Conservation (phyloP, 805 yeast genomes). For the Candida endomychidarum region DNA sequence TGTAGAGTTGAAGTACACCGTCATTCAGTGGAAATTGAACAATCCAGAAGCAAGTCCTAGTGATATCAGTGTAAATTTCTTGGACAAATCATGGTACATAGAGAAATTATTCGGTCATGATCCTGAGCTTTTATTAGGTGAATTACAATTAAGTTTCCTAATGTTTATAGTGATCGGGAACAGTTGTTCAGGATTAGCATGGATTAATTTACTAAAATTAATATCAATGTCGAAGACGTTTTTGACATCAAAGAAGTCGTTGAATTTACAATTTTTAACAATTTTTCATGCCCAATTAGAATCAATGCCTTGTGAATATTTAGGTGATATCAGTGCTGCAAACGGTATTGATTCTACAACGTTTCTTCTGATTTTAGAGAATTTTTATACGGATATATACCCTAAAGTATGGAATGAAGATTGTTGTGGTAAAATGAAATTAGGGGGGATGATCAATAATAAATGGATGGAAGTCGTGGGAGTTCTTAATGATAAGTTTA, state of each 20-base stretch:
- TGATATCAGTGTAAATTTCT: conserved; percentile 48
- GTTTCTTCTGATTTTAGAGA: conserved; percentile 20
- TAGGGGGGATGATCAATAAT: conserved; percentile 17
- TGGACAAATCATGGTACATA: conserved; percentile 65
- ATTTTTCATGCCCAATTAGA: conserved; percentile 37
- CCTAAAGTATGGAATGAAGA: conserved; percentile 10
- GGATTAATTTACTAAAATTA: conserved; percentile 54
- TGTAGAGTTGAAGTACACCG: conserved; percentile 42
- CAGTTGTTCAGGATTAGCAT: conserved; percentile 61
- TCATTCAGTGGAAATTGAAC: conserved; percentile 41
- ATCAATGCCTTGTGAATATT: conserved; percentile 43
- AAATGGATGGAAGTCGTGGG: conserved; percentile 19
- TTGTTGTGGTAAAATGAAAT: conserved; percentile 22
- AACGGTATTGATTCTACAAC: conserved; percentile 21
- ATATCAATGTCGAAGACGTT: conserved; percentile 29
- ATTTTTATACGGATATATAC: conserved; percentile 19
- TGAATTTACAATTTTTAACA: conserved; percentile 32
- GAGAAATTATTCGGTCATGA: conserved; percentile 33
- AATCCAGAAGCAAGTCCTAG: conserved; percentile 28
- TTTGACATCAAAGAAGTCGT: conserved; percentile 19
- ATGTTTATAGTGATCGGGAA: conserved; percentile 56
- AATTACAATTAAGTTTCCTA: conserved; percentile 53
- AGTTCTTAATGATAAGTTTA: conserved; percentile 12
- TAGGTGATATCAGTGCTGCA: conserved; percentile 17
- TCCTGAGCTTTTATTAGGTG: conserved; percentile 42